Base-by-base conservation (phyloP, 2,329 filamentous ascomycete species). In the Penicillium sp. region DNA sequence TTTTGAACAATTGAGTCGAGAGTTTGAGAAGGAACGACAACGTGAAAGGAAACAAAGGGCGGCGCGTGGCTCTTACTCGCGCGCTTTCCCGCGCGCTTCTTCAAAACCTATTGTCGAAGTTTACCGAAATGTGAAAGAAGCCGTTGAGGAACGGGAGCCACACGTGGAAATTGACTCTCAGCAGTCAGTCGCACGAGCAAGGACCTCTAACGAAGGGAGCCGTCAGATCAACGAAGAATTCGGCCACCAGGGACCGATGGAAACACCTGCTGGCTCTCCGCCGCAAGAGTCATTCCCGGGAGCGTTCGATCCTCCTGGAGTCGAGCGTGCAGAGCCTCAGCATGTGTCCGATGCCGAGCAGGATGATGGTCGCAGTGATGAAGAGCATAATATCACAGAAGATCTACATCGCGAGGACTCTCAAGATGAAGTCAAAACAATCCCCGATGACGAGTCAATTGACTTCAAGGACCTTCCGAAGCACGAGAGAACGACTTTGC, bases 41-140 rank as follows among this genome's bases (percentile, higher is more conserved):
- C 85, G 87, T 42, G 91, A 97, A 66, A 82, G 88, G 55, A 85
- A 85, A 60, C 86, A 90, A 65, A 62, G 88, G 50, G 87, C 88
- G 26, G 86, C 88, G 39, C 89, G 84, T 62, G 83, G 86, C 63
- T 79, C 81, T 38, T 81, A 82, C 65, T 88, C 88, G 11, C 81
- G 90, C 52, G 88, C 89, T 1, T 91, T 91, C 65, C 91, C 93
- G 18, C 82, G 93, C 55, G 88, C 90, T 36, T 90, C 89, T 13
- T 94, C 91, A n/a, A 93, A 90, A 61, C 90, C 93, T 5, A 91
- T 94, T 51, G 90, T 98, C 12, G 88, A 97, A 67, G 90, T 98
- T 7, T 98, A 97, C 65, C 86, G 88, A 57, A 89, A 95, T 66
- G 88, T 95, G 4, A 85, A 90, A 48, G 90, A 96, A 67, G 93